Percentiles rank a stretch among this genome's conserved stretches.
Conservation (phyloP, 257 asterid species). For the Penstemon eatonii region DNA sequence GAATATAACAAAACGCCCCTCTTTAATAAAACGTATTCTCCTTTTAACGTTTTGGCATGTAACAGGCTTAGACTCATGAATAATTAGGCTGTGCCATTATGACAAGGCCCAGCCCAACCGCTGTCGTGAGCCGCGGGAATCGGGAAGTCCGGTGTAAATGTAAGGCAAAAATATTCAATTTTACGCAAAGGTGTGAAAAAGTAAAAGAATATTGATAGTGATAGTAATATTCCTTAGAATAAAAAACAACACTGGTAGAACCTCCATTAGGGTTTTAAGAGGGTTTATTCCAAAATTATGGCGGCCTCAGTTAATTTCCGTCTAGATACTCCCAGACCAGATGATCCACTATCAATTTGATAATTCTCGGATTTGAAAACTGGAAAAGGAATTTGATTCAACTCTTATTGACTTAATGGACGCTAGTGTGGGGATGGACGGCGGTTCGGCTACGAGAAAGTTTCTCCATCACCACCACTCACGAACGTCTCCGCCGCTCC, state of each 20-base stretch:
- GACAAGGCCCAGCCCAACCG: too few species aligned
- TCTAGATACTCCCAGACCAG: not conserved
- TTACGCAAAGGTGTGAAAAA: not conserved
- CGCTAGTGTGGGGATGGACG: constrained; percentile 64
- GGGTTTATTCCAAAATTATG: constrained; percentile 24
- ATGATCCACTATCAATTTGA: constrained; percentile 5
- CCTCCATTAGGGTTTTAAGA: constrained; percentile 20
- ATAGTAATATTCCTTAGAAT: constrained; percentile 14
- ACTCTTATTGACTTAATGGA: constrained; percentile 41
- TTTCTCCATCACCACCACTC: constrained; percentile 43
- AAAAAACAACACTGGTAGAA: not conserved
- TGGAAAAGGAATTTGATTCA: not conserved
- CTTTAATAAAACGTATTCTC: too few species aligned
- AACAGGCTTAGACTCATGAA: too few species aligned
- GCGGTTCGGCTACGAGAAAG: constrained; percentile 57
- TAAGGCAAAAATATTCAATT: not conserved
- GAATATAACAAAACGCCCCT: too few species aligned
- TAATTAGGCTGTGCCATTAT: too few species aligned
- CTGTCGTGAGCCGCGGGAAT: too few species aligned
- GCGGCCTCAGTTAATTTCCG: constrained; percentile 7
- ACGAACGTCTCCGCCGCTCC: constrained; percentile 33
- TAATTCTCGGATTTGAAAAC: not conserved
- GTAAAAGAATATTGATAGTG: not conserved
- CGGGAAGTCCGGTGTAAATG: too few species aligned
- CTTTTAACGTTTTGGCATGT: too few species aligned